These are phyloP conservation scores for Phytophthora litchii DNA, from an alignment of 352 stramenopile genomes.

Conservation along the genomic window DNA sequence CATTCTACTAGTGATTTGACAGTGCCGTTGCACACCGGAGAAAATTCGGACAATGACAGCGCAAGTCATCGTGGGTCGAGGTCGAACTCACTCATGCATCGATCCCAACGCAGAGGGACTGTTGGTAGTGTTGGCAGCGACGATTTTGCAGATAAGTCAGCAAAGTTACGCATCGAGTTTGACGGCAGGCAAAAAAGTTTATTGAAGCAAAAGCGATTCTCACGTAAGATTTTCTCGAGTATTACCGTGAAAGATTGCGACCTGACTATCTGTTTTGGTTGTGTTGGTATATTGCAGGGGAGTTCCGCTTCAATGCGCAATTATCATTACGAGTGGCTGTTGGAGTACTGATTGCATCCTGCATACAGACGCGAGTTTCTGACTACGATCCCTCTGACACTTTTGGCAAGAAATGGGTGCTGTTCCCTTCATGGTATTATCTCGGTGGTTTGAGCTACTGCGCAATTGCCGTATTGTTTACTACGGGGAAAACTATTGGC, in stretches of 20 bases:
- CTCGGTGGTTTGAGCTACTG: conserved; percentile 79
- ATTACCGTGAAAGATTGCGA: not conserved
- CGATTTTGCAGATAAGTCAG: conserved; percentile 36
- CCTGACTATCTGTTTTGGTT: not conserved
- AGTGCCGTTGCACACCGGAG: conserved; percentile 25
- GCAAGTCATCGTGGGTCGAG: conserved; percentile 21
- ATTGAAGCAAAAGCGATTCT: conserved; percentile 33
- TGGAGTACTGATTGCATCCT: conserved; percentile 46
- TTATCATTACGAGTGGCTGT: conserved; percentile 44
- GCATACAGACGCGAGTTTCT: conserved; percentile 45
- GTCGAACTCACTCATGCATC: conserved; percentile 29
- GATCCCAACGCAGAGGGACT: conserved; percentile 34
- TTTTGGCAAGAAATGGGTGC: conserved; percentile 43
- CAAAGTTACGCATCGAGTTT: conserved; percentile 41
- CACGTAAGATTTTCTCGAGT: conserved; percentile 17
- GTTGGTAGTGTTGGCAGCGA: conserved; percentile 34
- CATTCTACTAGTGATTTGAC: conserved; percentile 30
- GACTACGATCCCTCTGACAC: conserved; percentile 27
- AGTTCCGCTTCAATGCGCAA: conserved; percentile 50
- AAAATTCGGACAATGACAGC: conserved; percentile 25
- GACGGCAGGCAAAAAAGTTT: conserved; percentile 21
- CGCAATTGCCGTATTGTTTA: conserved; percentile 74
- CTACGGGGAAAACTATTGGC: conserved; percentile 68
- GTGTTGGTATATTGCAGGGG: conserved; percentile 23
- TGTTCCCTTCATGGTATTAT: conserved; percentile 61